These are phyloP conservation scores for Lactarius akahatsu DNA, from an alignment of 768 basidiomycete species.

Conservation along the genomic window DNA sequence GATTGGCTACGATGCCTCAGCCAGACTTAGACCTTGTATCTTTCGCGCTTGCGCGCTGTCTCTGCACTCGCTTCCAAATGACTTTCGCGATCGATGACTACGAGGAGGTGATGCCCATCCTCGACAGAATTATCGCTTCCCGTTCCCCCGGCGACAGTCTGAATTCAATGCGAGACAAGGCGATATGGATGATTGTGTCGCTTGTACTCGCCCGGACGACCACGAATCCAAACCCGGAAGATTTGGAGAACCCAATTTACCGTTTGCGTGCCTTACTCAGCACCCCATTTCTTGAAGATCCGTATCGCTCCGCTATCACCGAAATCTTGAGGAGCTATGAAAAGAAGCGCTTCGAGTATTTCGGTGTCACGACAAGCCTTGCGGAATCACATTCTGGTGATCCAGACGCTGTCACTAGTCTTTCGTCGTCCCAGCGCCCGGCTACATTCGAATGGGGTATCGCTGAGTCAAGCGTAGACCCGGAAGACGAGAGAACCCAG, in stretches of 20 bases:
- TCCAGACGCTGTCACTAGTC: background rate
- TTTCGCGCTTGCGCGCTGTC: background rate
- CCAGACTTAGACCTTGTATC: background rate
- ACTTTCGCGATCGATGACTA: background rate
- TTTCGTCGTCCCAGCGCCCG: background rate
- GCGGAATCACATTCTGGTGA: background rate
- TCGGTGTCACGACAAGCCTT: background rate
- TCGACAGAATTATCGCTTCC: constrained; percentile 2
- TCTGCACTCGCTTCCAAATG: background rate
- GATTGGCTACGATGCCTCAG: background rate
- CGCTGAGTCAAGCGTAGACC: background rate
- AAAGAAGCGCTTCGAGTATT: background rate
- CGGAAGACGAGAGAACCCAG: background rate
- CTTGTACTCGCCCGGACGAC: background rate
- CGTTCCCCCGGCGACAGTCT: background rate
- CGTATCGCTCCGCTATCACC: background rate
- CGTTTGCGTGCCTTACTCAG: background rate
- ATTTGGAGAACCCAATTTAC: background rate
- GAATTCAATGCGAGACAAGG: background rate
- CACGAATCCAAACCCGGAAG: background rate
- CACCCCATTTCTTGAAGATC: background rate
- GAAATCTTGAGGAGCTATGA: background rate
- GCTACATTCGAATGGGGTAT: background rate
- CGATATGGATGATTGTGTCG: background rate
- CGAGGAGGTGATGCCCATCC: background rate